phyloP scores from a whole-genome alignment of 2,329 filamentous ascomycete species.

The Cordyceps farinosa region DNA sequence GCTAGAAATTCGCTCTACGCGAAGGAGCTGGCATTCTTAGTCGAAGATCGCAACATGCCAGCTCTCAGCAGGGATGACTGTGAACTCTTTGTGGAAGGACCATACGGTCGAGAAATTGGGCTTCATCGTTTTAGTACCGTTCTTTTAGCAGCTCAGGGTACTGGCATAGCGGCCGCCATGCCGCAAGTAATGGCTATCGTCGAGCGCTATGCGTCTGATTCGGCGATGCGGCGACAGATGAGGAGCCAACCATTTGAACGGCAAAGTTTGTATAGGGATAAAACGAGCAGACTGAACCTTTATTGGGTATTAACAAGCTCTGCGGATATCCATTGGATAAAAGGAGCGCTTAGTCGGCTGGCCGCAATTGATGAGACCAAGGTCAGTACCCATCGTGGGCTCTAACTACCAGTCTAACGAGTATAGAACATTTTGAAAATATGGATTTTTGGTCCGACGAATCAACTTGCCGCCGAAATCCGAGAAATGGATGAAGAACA shows the following conservation, averaged over 20 bases:
- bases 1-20: not conserved
- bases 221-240: not conserved
- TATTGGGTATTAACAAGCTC: not conserved
- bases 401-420: not conserved
- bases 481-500: not conserved
- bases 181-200: not conserved
- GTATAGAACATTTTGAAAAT: slow-evolving; percentile 5
- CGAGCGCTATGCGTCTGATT: not conserved
- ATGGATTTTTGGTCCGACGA: not conserved
- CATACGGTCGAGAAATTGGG: not conserved
- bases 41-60: not conserved
- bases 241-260: not conserved
- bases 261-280: slow-evolving; percentile 1
- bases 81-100: not conserved
- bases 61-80: not conserved
- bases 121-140: slow-evolving; percentile 3
- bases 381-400: not conserved
- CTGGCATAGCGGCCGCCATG: not conserved
- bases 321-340: not conserved
- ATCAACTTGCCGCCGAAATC: not conserved
- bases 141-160: not conserved
- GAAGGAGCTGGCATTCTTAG: slow-evolving; percentile 1
- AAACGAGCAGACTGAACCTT: not conserved
- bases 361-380: not conserved
- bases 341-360: not conserved